Conservation (phyloP, 2,329 filamentous ascomycete genomes). For the Aspergillus luchuensis region DNA sequence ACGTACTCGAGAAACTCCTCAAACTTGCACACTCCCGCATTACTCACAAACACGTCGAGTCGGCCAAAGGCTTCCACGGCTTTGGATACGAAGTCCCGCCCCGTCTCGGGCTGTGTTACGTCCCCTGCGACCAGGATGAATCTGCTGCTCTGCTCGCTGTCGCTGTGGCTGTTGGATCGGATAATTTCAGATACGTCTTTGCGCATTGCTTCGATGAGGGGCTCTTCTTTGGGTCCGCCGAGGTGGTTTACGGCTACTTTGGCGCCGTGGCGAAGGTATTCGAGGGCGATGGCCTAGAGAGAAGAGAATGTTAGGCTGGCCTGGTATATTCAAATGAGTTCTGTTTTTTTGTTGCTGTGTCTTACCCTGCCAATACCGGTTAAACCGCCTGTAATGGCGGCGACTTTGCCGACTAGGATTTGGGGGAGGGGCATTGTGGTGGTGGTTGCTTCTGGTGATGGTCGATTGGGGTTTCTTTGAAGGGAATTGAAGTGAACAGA, state of each 20-base stretch:
- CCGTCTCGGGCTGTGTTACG: constrained; percentile 73
- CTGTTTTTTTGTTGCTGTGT: not conserved
- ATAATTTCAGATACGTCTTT: constrained; percentile 34
- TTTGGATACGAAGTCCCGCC: constrained; percentile 64
- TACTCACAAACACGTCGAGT: constrained; percentile 79
- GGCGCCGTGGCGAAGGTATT: constrained; percentile 75
- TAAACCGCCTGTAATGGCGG: constrained; percentile 82
- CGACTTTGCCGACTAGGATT: constrained; percentile 73
- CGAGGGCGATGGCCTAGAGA: constrained; percentile 69
- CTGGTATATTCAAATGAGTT: not conserved
- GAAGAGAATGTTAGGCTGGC: not conserved
- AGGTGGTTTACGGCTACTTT: constrained; percentile 81
- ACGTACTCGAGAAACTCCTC: constrained; percentile 76
- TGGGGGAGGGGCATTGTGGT: constrained; percentile 24
- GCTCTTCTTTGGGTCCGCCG: constrained; percentile 44
- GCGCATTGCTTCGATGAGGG: constrained; percentile 33
- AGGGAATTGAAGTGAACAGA: not conserved
- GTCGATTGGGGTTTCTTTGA: not conserved
- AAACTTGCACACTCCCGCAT: constrained; percentile 87
- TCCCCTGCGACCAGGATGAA: constrained; percentile 75
- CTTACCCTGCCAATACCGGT: constrained; percentile 75
- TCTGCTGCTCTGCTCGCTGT: constrained; percentile 21
- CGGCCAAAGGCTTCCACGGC: constrained; percentile 60
- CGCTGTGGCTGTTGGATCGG: constrained; percentile 24
- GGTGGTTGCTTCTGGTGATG: not conserved